Conservation (phyloP, 2,329 filamentous ascomycete species). For the Periconia sp. region DNA sequence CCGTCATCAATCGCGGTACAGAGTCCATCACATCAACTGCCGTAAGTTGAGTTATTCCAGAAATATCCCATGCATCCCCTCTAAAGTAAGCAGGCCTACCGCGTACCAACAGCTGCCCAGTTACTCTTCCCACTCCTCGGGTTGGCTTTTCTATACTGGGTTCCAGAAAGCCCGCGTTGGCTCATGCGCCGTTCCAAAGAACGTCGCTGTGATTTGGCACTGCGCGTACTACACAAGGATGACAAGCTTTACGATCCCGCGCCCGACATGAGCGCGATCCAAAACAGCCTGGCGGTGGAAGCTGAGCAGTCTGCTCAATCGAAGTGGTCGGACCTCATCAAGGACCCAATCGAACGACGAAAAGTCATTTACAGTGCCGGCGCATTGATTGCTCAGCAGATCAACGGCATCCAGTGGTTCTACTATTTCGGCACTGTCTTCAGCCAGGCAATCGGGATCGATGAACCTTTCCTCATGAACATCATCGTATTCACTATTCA, state of each 20-base stretch:
- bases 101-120: conserved; percentile 53
- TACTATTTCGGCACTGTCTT: conserved; percentile 51
- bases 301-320: conserved; percentile 16
- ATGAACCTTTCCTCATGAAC: conserved; percentile 47
- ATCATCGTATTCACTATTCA: conserved; percentile 49
- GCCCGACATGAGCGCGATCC: conserved; percentile 7
- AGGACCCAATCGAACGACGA: conserved; percentile 50
- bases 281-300: background rate
- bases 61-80: background rate
- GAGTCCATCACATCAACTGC: conserved; percentile 41
- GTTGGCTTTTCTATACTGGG: conserved; percentile 49
- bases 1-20: conserved; percentile 39
- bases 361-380: conserved; percentile 51
- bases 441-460: conserved; percentile 46
- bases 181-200: conserved; percentile 51
- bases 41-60: background rate
- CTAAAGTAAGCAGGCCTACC: conserved; percentile 6
- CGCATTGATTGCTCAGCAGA: conserved; percentile 51
- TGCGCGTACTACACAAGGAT: conserved; percentile 39
- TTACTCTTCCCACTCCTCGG: conserved; percentile 58
- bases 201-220: conserved; percentile 40
- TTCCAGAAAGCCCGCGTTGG: conserved; percentile 45
- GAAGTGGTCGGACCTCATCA: conserved; percentile 45
- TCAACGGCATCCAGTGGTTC: conserved; percentile 54
- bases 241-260: conserved; percentile 27